A percentile compares a stretch with the other conserved stretches of the same genome.
Conservation (phyloP, 768 basidiomycete genomes). For the Paxillus ammoniavirescens region DNA sequence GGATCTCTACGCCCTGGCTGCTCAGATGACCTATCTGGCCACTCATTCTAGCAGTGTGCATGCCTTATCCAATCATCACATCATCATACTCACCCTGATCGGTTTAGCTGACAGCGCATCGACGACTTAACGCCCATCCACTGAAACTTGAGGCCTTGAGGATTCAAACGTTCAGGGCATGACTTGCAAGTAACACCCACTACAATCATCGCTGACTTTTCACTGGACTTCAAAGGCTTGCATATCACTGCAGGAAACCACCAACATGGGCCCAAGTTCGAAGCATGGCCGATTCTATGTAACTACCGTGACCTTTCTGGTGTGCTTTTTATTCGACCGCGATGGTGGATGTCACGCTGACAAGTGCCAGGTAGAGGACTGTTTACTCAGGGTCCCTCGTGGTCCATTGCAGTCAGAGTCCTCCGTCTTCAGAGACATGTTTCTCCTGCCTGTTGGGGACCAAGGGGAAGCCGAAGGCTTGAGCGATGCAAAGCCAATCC, state of each 20-base stretch:
- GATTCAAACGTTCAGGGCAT: too few relatives aligned
- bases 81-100: too few relatives aligned
- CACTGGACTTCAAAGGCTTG: too few relatives aligned
- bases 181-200: too few relatives aligned
- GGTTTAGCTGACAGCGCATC: too few relatives aligned
- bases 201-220: too few relatives aligned
- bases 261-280: background rate
- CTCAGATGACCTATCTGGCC: too few relatives aligned
- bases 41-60: too few relatives aligned
- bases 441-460: constrained; percentile 3
- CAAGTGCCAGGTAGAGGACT: constrained; percentile 10
- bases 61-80: too few relatives aligned
- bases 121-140: too few relatives aligned
- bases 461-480: constrained; percentile 6
- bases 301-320: background rate
- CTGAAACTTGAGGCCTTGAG: too few relatives aligned
- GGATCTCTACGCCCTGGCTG: too few relatives aligned
- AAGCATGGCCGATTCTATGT: background rate
- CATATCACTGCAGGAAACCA: background rate
- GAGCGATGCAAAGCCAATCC: constrained; percentile 13
- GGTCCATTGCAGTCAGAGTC: constrained; percentile 9
- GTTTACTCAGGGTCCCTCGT: constrained; percentile 14
- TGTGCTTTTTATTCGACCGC: background rate
- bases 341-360: background rate
- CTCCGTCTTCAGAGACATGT: constrained; percentile 13